Evolutionary conservation across 768 basidiomycete species (phyloP).

Genomic region (Macrocybe gigantea): DNA sequence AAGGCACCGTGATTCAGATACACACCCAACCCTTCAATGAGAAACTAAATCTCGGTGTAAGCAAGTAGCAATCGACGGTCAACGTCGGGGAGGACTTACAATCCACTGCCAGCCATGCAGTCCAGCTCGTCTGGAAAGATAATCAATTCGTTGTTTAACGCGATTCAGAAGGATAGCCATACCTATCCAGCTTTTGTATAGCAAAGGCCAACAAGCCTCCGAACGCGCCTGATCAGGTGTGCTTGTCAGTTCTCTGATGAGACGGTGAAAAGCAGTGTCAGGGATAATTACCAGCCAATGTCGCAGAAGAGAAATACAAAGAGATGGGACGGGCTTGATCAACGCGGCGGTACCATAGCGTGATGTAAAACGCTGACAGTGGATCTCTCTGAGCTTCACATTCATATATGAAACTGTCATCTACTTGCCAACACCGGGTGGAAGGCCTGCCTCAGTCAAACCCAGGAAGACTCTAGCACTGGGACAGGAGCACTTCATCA

Average conservation of each 20-base stretch:
- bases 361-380: conserved; percentile 33
- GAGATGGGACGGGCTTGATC: conserved; percentile 49
- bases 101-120: conserved; percentile 34
- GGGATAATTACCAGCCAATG: conserved; percentile 31
- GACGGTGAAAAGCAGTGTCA: not conserved
- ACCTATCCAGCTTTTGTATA: conserved; percentile 29
- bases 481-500: conserved; percentile 19
- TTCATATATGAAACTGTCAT: too few species aligned
- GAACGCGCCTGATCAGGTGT: conserved; percentile 26
- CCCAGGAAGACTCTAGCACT: conserved; percentile 20
- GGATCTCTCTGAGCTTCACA: not conserved
- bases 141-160: not conserved
- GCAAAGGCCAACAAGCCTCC: conserved; percentile 39
- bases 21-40: conserved; percentile 30
- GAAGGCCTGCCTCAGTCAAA: conserved; percentile 18
- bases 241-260: not conserved
- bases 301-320: conserved; percentile 52
- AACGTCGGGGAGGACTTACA: conserved; percentile 14
- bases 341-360: conserved; percentile 46
- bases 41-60: conserved; percentile 15
- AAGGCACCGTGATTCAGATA: not conserved
- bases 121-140: conserved; percentile 13
- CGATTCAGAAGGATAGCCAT: not conserved
- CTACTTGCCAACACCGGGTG: conserved; percentile 21
- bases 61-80: not conserved